phyloP scores from a whole-genome alignment of 371 early-diverging fungal genomes.

The Mucor mucedo region DNA sequence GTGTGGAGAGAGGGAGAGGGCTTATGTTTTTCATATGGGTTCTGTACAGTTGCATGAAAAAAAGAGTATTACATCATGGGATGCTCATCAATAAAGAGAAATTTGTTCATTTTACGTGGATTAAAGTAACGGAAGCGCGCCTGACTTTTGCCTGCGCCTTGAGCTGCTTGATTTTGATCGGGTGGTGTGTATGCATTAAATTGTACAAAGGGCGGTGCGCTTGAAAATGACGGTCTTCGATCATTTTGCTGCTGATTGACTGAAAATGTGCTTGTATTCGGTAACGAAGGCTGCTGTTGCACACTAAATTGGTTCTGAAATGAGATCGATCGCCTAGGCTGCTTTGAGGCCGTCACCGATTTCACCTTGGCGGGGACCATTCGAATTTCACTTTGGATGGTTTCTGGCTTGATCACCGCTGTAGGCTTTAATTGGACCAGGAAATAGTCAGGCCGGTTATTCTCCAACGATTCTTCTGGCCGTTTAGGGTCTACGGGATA shows the following conservation, averaged over 20 bases:
- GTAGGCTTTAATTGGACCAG: too few species aligned
- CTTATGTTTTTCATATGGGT: slow-evolving; percentile 16
- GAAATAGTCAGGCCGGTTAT: too few species aligned
- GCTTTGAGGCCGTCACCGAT: background rate
- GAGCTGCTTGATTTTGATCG: slow-evolving; percentile 1
- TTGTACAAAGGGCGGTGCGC: slow-evolving; percentile 23
- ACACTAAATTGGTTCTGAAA: slow-evolving; percentile 32
- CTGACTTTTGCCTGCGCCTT: slow-evolving; percentile 40
- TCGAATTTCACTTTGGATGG: too few species aligned
- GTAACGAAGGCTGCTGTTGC: slow-evolving; percentile 4
- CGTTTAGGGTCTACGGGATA: background rate
- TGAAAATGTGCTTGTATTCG: background rate
- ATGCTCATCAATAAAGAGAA: slow-evolving; percentile 56
- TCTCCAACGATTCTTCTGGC: too few species aligned
- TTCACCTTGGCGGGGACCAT: too few species aligned
- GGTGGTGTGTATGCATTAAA: slow-evolving; percentile 18
- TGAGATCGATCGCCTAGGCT: slow-evolving; percentile 19
- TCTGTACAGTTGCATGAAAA: too few species aligned
- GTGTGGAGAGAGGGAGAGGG: too few species aligned
- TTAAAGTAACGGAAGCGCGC: slow-evolving; percentile 50
- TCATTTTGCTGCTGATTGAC: slow-evolving; percentile 22
- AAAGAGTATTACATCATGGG: background rate
- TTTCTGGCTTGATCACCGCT: too few species aligned
- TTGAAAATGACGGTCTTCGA: slow-evolving; percentile 37
- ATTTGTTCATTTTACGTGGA: slow-evolving; percentile 60